A percentile compares a stretch with the other conserved stretches of the same genome.
Conservation (phyloP, 2,329 filamentous ascomycete species). For the Fusarium decemcellulare region DNA sequence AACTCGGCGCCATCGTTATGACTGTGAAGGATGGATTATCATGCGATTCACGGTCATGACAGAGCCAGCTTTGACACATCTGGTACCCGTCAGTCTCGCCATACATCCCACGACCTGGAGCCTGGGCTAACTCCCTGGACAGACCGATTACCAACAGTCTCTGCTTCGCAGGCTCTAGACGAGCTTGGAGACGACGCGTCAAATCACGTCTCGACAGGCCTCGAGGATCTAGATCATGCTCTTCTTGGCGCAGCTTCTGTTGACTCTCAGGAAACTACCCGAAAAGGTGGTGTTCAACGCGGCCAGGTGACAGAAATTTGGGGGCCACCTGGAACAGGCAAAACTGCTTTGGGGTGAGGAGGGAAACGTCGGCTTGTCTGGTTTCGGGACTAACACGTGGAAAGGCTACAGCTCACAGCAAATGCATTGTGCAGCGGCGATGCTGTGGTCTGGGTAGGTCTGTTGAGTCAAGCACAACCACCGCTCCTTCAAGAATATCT, state of each 20-base stretch:
- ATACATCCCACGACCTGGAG: conserved; percentile 7
- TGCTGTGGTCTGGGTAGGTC: conserved; percentile 87
- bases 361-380: conserved; percentile 22
- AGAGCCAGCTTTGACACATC: conserved; percentile 72
- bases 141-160: conserved; percentile 85
- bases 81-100: conserved; percentile 63
- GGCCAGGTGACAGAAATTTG: conserved; percentile 90
- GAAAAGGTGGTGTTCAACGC: conserved; percentile 73
- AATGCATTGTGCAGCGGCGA: conserved; percentile 73
- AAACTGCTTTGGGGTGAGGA: conserved; percentile 84
- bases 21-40: conserved; percentile 67
- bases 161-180: conserved; percentile 79
- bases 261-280: conserved; percentile 28
- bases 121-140: conserved; percentile 30
- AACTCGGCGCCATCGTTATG: conserved; percentile 40
- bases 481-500: background rate
- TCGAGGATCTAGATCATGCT: conserved; percentile 66
- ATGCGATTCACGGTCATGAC: conserved; percentile 72
- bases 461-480: conserved; percentile 51
- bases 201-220: conserved; percentile 69
- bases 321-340: conserved; percentile 88
- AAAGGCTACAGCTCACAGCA: conserved; percentile 78
- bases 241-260: conserved; percentile 49
- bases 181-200: conserved; percentile 67
- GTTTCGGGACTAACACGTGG: conserved; percentile 25